Conservation (phyloP, 331 rosid genomes). For the Rhamnella rubrinervis region DNA sequence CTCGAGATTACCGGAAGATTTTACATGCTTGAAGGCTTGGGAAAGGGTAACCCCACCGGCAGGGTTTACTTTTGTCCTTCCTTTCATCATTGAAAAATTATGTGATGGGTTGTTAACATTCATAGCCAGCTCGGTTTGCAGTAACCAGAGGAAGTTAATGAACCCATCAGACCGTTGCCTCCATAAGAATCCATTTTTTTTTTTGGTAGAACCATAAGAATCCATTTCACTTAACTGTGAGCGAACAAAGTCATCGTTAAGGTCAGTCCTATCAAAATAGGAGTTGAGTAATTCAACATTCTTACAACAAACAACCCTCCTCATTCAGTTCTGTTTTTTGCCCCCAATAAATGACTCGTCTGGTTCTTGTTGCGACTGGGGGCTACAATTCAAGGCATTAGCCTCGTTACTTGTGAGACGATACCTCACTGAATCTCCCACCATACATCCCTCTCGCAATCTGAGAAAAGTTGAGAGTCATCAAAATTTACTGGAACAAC, state of each 20-base stretch:
- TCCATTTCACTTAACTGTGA: slow-evolving; percentile 26
- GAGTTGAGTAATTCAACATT: slow-evolving; percentile 28
- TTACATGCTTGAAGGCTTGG: slow-evolving; percentile 14
- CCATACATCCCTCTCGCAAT: slow-evolving; percentile 14
- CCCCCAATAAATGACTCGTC: slow-evolving; percentile 22
- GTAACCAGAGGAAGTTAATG: slow-evolving; percentile 27
- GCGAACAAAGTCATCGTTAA: slow-evolving; percentile 5
- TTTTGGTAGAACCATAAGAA: too few species aligned
- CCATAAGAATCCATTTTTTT: too few species aligned
- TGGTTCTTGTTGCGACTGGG: slow-evolving; percentile 29
- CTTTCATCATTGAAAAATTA: slow-evolving; percentile 19
- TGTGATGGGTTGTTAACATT: slow-evolving; percentile 23
- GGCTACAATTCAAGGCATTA: slow-evolving; percentile 21
- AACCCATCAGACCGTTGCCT: slow-evolving; percentile 18
- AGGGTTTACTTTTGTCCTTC: slow-evolving; percentile 21
- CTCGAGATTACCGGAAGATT: slow-evolving; percentile 8
- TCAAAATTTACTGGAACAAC: slow-evolving; percentile 21
- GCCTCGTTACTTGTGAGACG: slow-evolving; percentile 22
- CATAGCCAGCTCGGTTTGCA: slow-evolving; percentile 18
- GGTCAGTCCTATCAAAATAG: neutral
- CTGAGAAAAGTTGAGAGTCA: slow-evolving; percentile 20
- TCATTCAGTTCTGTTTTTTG: slow-evolving; percentile 27
- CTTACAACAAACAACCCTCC: slow-evolving; percentile 8
- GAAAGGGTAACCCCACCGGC: slow-evolving; percentile 14
- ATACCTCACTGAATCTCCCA: slow-evolving; percentile 29